These are phyloP conservation scores for Colletotrichum limetticola DNA, from an alignment of 2,329 filamentous ascomycete species.

Conservation along the genomic window DNA sequence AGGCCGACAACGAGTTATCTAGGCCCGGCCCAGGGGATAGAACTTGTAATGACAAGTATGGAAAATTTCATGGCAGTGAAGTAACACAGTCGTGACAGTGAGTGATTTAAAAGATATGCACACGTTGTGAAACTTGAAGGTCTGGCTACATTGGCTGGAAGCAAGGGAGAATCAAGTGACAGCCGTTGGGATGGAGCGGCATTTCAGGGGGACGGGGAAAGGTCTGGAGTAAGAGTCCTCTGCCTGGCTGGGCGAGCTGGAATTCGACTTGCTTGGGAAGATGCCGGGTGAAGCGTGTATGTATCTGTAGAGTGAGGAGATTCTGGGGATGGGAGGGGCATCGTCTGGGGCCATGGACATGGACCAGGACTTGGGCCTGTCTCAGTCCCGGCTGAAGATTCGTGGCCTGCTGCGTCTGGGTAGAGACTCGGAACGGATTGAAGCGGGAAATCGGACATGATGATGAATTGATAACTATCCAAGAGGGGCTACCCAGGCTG, in stretches of 20 bases:
- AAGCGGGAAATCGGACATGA: slow-evolving; percentile 12
- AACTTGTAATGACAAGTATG: not conserved
- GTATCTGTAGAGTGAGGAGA: not conserved
- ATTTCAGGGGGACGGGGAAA: not conserved
- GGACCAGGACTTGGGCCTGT: slow-evolving; percentile 8
- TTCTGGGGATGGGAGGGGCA: not conserved
- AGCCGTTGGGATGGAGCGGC: not conserved
- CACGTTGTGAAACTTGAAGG: not conserved
- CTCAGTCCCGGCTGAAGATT: slow-evolving; percentile 5
- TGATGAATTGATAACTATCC: not conserved
- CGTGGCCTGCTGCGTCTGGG: not conserved
- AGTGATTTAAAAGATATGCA: not conserved
- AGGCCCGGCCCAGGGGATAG: not conserved
- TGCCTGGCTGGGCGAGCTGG: not conserved
- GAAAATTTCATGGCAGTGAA: not conserved
- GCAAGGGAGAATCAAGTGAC: slow-evolving; percentile 26
- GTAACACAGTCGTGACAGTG: too few relatives aligned
- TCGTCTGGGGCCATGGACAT: not conserved
- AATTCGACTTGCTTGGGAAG: not conserved
- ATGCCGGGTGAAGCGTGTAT: not conserved
- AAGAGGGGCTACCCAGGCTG: not conserved
- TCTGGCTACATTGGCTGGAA: slow-evolving; percentile 1
- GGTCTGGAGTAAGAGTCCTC: not conserved
- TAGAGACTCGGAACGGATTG: slow-evolving; percentile 18
- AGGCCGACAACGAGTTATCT: not conserved